These are phyloP conservation scores for Cordyceps pruinosa DNA, from an alignment of 2,329 filamentous ascomycete species.

Conservation along the genomic window DNA sequence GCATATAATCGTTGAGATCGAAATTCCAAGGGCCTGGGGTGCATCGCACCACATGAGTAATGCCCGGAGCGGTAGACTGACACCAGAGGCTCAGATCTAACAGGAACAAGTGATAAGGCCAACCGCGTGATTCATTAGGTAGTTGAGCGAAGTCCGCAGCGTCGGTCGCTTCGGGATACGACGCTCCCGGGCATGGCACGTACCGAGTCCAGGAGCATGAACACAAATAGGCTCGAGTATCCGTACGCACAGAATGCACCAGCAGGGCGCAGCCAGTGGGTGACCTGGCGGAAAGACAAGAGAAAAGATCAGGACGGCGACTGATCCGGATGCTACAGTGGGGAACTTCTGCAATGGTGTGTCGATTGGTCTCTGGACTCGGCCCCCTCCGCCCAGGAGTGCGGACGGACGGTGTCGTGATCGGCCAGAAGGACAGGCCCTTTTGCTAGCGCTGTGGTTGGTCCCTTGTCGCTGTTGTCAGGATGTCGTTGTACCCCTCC, in stretches of 20 bases:
- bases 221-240: too few relatives aligned
- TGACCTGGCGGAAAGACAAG: neutral
- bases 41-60: slow-evolving; percentile 11
- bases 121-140: neutral
- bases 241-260: too few relatives aligned
- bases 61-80: neutral
- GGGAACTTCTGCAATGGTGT: slow-evolving; percentile 13
- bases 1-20: slow-evolving; percentile 11
- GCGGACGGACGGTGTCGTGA: neutral
- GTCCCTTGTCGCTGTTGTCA: neutral
- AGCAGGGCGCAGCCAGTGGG: neutral
- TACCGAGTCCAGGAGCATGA: neutral
- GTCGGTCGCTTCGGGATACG: neutral
- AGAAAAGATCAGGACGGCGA: slow-evolving; percentile 20
- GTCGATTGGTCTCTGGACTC: slow-evolving; percentile 16
- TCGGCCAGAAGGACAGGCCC: neutral
- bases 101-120: neutral
- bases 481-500: neutral
- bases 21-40: slow-evolving; percentile 12
- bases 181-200: neutral
- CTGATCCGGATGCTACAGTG: slow-evolving; percentile 23
- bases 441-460: neutral
- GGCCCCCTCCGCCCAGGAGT: neutral
- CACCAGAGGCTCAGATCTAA: neutral
- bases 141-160: neutral